Conservation (phyloP, 1,139 yeast species). For the Arxiozyma bovina region DNA sequence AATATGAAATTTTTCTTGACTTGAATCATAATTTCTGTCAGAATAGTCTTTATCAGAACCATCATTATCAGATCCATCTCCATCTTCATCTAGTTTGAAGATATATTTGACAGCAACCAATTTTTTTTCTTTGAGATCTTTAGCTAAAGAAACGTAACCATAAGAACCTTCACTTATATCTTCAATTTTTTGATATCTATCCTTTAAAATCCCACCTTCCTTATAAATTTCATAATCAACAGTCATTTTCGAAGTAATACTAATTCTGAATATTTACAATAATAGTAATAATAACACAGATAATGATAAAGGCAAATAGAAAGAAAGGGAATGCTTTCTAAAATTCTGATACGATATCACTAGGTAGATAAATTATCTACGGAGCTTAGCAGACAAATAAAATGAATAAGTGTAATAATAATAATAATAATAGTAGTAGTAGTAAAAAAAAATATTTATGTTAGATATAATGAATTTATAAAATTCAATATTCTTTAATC, state of each 20-base stretch:
- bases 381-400: background rate
- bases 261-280: background rate
- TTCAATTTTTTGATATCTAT: slow-evolving; percentile 59
- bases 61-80: slow-evolving; percentile 12
- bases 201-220: slow-evolving; percentile 53
- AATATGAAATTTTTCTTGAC: slow-evolving; percentile 19
- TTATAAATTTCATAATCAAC: slow-evolving; percentile 41
- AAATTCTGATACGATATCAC: background rate
- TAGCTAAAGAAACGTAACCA: slow-evolving; percentile 83
- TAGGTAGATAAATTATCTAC: background rate
- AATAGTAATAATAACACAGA: background rate
- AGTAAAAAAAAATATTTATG: background rate
- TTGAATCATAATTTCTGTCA: slow-evolving; percentile 12
- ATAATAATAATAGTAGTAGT: no score
- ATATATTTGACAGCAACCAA: slow-evolving; percentile 83
- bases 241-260: slow-evolving; percentile 11
- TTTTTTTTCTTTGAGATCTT: slow-evolving; percentile 47
- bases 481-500: background rate
- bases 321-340: background rate
- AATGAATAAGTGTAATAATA: background rate
- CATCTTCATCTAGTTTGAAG: slow-evolving; percentile 32
- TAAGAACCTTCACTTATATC: slow-evolving; percentile 90
- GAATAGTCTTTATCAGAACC: slow-evolving; percentile 4
- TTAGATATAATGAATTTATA: no score
- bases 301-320: background rate